These are phyloP conservation scores for Stephania japonica DNA, from an alignment of 164 flowering plant genomes.

Conservation along the genomic window DNA sequence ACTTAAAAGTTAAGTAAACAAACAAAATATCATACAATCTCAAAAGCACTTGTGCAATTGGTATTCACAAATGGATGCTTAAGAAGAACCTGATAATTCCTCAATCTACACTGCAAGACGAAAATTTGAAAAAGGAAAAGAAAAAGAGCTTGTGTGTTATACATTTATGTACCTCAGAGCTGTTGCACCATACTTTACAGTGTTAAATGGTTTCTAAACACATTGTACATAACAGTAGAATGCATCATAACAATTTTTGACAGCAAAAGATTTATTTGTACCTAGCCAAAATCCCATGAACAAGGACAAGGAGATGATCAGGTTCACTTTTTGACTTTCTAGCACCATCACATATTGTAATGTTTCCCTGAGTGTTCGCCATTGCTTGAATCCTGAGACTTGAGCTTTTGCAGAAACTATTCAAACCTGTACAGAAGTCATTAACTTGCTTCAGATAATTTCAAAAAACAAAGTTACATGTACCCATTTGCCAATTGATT, in stretches of 20 bases:
- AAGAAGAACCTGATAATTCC: neutral
- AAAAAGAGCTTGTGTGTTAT: neutral
- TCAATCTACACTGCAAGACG: neutral
- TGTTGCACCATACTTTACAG: neutral
- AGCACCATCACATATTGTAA: slow-evolving; percentile 30
- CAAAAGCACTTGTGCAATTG: neutral
- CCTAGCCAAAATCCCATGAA: slow-evolving; percentile 95
- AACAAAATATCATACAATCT: neutral
- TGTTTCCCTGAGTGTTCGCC: slow-evolving; percentile 44
- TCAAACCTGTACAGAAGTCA: slow-evolving; percentile 41
- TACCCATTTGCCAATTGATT: neutral
- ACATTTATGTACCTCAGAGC: neutral
- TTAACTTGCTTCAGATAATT: slow-evolving; percentile 8
- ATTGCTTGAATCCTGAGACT: slow-evolving; percentile 46
- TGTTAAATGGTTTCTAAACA: neutral
- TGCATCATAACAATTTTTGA: neutral
- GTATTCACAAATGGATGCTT: neutral
- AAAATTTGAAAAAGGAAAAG: neutral
- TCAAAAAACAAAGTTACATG: no score
- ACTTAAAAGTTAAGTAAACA: neutral
- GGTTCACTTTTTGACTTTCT: slow-evolving; percentile 42
- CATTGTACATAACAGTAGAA: neutral
- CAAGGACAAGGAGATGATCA: slow-evolving; percentile 97
- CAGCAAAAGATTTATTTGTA: slow-evolving; percentile 17
- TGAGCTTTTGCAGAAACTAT: slow-evolving; percentile 30